These are phyloP conservation scores for Pichia sp. DNA, from an alignment of 1,139 yeast species.

Conservation along the genomic window DNA sequence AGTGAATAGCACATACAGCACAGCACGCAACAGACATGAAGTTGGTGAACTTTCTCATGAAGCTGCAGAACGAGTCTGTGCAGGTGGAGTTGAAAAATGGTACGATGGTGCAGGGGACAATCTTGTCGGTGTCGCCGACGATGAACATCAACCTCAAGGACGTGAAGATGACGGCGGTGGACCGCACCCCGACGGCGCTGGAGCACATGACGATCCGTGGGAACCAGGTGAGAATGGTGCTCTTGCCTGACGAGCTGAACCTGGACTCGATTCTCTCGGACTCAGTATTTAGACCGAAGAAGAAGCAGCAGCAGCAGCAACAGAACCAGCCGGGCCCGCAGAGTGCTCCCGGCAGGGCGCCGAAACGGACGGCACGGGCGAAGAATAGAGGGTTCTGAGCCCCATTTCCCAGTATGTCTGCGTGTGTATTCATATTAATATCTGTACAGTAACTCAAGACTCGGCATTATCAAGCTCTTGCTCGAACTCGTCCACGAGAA, in stretches of 20 bases:
- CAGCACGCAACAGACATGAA: constrained; percentile 38
- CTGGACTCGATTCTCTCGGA: constrained; percentile 70
- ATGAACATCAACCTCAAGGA: constrained; percentile 88
- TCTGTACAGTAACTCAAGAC: background rate
- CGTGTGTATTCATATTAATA: background rate
- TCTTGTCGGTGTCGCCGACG: constrained; percentile 80
- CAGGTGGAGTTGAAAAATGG: constrained; percentile 94
- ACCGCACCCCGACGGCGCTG: constrained; percentile 67
- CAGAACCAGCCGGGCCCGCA: background rate
- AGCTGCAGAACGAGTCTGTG: constrained; percentile 78
- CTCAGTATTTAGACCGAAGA: constrained; percentile 45
- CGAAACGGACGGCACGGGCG: constrained; percentile 8
- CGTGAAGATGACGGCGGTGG: constrained; percentile 69
- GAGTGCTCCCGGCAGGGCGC: constrained; percentile 5
- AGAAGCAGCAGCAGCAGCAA: constrained; percentile 7
- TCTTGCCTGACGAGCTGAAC: constrained; percentile 85
- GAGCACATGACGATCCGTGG: constrained; percentile 88
- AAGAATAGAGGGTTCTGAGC: constrained; percentile 16
- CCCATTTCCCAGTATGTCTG: no score
- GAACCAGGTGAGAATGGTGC: constrained; percentile 77
- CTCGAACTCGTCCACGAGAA: constrained; percentile 28
- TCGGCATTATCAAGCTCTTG: constrained; percentile 18
- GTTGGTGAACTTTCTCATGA: constrained; percentile 72
- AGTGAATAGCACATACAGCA: background rate
- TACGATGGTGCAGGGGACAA: constrained; percentile 61